A percentile compares a stretch with the other conserved stretches of the same genome.
Conservation (phyloP, 2,329 filamentous ascomycete species). For the Pseudogymnoascus sp. region DNA sequence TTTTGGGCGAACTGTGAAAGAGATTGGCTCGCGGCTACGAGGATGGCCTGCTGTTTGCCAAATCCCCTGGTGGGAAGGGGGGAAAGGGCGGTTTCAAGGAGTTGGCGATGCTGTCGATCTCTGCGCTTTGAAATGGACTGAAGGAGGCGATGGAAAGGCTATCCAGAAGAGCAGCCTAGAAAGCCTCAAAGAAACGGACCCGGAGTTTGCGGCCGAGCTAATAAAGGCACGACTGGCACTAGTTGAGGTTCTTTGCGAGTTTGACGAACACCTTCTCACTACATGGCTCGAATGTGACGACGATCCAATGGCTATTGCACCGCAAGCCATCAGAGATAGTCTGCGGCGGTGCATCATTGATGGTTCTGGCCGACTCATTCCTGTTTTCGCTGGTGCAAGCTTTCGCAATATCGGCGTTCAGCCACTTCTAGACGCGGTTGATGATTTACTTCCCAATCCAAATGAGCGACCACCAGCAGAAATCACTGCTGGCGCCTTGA, state of each 20-base stretch:
- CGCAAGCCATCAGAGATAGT: constrained; percentile 58
- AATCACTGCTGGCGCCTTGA: constrained; percentile 54
- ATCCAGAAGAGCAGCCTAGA: constrained; percentile 48
- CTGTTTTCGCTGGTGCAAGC: constrained; percentile 84
- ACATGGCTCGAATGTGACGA: constrained; percentile 71
- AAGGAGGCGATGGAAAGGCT: constrained; percentile 54
- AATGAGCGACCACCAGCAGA: constrained; percentile 70
- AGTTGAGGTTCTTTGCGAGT: constrained; percentile 76
- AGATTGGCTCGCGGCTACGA: constrained; percentile 69
- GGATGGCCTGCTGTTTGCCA: constrained; percentile 89
- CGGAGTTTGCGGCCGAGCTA: constrained; percentile 53
- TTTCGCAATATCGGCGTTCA: constrained; percentile 92
- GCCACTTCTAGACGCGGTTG: constrained; percentile 78
- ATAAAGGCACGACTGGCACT: constrained; percentile 67
- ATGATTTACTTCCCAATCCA: constrained; percentile 80
- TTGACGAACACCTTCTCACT: constrained; percentile 80
- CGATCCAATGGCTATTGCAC: constrained; percentile 58
- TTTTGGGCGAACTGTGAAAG: constrained; percentile 77
- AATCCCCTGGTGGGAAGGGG: constrained; percentile 81
- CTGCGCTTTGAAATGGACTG: constrained; percentile 64
- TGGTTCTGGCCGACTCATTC: constrained; percentile 65
- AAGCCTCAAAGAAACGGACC: constrained; percentile 41
- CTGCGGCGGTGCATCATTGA: constrained; percentile 63
- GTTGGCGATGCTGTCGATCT: constrained; percentile 76
- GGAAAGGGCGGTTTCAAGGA: constrained; percentile 67